Evolutionary conservation across 176 grass and related monocot species (phyloP), one percentile per base, ranked within the genome.

Genomic region (Phoenix roebelenii): DNA sequence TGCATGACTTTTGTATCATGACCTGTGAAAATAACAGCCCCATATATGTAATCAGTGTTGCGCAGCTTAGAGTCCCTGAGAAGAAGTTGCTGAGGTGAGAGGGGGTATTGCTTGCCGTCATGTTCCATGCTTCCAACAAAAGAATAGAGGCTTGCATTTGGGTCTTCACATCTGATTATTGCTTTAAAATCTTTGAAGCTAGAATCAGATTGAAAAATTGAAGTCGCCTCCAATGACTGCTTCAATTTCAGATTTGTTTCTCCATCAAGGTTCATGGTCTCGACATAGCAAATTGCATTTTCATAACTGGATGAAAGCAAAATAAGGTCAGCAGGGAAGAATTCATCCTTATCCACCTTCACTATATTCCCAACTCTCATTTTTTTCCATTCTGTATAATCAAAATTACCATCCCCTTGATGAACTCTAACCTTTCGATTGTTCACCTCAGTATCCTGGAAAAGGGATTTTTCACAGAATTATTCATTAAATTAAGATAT

Each of bases 161-260:
- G 94, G 55, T 99, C 88, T 80, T 99, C 94, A 3, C 88, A 99
- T 62, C 85, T 89, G 32, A 99, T 71, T 51, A 44, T 83, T 44
- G 79, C 79, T 67, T 69, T 83, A 64, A 99, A 67, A 56, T 73
- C 23, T 51, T 55, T 53, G 22, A 93, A 86, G 25, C 57, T 67
- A 71, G 25, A 72, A 67, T 89, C 85, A 52, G 80, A 79, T 29
- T 89, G 57, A 74, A 99, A 69, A 89, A 69, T 65, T 26, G 54
- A 81, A 62, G 94, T 89, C 52, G 81, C 66, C 48, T 99, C 85
- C 52, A 89, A 79, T 35, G 87, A 72, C 81, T 99, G 88, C 66
- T 89, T 99, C 64, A 99, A 70, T 77, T 98, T 99, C 72, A 99
- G 82, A 75, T 99, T 99, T 71, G 94, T 99, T 73, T 99, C 94